Evolutionary conservation across 768 basidiomycete species (phyloP).

Genomic region (Omphalotus guepiniiformis): DNA sequence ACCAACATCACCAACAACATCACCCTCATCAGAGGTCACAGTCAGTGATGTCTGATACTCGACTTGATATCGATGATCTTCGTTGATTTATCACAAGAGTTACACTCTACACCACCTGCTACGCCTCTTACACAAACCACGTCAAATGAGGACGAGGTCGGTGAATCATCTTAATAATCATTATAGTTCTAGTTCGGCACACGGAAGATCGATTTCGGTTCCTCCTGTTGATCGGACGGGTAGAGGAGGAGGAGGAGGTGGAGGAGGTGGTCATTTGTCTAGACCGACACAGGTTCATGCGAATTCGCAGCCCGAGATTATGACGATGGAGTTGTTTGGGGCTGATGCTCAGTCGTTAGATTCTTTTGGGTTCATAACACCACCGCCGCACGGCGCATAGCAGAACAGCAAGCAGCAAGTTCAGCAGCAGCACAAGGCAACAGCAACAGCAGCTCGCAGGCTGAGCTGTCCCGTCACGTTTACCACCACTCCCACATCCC

Average conservation of each 20-base stretch:
- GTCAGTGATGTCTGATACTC: constrained; percentile 7
- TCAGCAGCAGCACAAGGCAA: no score
- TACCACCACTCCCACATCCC: no score
- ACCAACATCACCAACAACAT: constrained; percentile 49
- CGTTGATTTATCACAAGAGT: no score
- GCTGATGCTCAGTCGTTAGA: constrained; percentile 6
- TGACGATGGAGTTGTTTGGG: constrained; percentile 10
- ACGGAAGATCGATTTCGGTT: no score
- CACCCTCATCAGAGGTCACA: constrained; percentile 18
- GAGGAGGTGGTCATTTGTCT: background rate
- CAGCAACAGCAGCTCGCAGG: no score
- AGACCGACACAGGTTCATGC: constrained; percentile 29
- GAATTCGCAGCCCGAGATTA: constrained; percentile 32
- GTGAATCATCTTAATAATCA: no score
- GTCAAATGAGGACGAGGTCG: constrained; percentile 28
- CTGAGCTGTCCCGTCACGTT: no score
- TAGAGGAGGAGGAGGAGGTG: background rate
- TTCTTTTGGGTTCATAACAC: background rate
- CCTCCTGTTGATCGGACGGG: background rate
- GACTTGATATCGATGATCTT: constrained; percentile 32
- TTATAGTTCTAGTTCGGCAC: constrained; percentile 16
- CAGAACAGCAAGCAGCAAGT: no score
- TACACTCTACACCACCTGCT: constrained; percentile 55
- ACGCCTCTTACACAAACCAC: constrained; percentile 51
- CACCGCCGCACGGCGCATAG: background rate